Conservation (phyloP, 768 basidiomycete species). For the Termitomyces sp. region DNA sequence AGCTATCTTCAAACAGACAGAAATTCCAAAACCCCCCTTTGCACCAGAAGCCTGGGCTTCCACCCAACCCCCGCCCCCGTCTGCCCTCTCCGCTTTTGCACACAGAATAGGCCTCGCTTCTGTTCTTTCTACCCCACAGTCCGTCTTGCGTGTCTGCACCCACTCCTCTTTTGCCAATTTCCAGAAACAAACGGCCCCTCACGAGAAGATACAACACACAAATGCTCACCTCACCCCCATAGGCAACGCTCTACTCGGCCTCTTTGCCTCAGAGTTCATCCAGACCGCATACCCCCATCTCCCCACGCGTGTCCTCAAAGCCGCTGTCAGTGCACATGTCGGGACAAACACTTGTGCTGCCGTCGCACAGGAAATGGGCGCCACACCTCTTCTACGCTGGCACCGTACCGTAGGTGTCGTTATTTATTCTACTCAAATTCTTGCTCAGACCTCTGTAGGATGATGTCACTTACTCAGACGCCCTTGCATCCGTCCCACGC, state of each 20-base stretch:
- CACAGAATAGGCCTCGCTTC: conserved; percentile 70
- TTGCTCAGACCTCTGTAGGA: conserved; percentile 29
- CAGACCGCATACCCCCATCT: conserved; percentile 82
- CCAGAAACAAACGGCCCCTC: conserved; percentile 52
- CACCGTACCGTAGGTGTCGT: conserved; percentile 57
- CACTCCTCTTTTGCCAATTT: conserved; percentile 64
- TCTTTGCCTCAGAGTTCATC: conserved; percentile 85
- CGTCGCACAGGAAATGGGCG: conserved; percentile 85
- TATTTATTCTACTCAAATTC: not conserved
- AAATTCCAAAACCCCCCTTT: conserved; percentile 39
- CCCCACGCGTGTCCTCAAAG: conserved; percentile 87
- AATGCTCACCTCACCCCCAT: conserved; percentile 74
- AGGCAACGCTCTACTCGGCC: conserved; percentile 86
- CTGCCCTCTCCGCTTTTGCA: conserved; percentile 70
- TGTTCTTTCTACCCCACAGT: conserved; percentile 46
- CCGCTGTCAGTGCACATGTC: conserved; percentile 88
- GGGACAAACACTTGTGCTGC: conserved; percentile 79
- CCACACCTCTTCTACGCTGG: conserved; percentile 75
- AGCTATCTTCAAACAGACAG: conserved; percentile 28
- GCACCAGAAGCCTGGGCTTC: conserved; percentile 65
- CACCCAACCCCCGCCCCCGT: conserved; percentile 64
- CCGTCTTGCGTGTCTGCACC: conserved; percentile 72
- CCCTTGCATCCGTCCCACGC: conserved; percentile 82
- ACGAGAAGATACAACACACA: conserved; percentile 47
- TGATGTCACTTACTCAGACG: conserved; percentile 73